phyloP scores from a whole-genome alignment of 257 asterid genomes.

The Solanum neorickii region DNA sequence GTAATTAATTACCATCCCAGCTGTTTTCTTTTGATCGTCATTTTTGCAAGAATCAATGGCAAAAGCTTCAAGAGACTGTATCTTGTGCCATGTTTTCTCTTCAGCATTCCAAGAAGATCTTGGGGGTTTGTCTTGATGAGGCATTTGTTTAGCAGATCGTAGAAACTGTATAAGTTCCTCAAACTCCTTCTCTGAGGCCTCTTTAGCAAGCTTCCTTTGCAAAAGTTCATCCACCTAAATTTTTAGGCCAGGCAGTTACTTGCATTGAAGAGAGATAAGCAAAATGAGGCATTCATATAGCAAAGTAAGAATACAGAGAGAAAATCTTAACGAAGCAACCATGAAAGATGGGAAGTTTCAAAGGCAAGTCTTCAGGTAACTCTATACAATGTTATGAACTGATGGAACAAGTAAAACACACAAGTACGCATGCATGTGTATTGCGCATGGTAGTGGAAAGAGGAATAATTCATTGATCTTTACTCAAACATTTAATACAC shows the following conservation, averaged over 20 bases:
- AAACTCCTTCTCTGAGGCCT: conserved; percentile 67
- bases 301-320: not conserved
- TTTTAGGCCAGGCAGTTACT: conserved; percentile 1
- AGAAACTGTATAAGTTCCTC: conserved; percentile 54
- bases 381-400: not conserved
- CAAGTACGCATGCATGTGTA: not conserved
- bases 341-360: not conserved
- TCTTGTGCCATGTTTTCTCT: conserved; percentile 40
- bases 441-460: not conserved
- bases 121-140: conserved; percentile 54
- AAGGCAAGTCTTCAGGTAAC: not conserved
- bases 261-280: not conserved
- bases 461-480: not conserved
- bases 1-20: conserved; percentile 51
- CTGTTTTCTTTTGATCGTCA: conserved; percentile 67
- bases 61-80: conserved; percentile 65
- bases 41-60: conserved; percentile 60
- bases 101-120: conserved; percentile 56
- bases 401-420: not conserved
- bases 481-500: not conserved
- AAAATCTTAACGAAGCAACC: not conserved
- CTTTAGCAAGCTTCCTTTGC: conserved; percentile 56
- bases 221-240: conserved; percentile 80
- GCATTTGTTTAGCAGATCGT: conserved; percentile 60
- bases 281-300: not conserved